Conservation (phyloP, 768 basidiomycete genomes). For the Mycena sanguinolenta region DNA sequence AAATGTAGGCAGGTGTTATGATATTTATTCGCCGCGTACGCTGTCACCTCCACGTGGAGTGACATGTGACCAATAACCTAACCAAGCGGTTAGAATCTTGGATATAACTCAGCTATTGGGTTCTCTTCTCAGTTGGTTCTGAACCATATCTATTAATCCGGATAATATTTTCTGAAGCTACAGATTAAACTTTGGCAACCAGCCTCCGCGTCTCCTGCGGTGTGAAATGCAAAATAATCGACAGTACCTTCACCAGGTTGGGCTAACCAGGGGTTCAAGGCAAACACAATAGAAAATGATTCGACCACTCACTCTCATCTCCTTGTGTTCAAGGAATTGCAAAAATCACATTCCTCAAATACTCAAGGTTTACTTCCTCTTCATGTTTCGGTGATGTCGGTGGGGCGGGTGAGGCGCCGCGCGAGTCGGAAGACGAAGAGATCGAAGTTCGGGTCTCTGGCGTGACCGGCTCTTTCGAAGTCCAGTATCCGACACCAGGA, state of each 20-base stretch:
- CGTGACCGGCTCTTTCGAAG: slow-evolving; percentile 59
- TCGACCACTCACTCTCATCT: slow-evolving; percentile 85
- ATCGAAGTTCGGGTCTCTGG: slow-evolving; percentile 56
- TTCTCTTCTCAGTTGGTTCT: no score
- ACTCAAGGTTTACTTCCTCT: slow-evolving; percentile 96
- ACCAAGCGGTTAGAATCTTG: no score
- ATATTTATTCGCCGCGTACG: no score
- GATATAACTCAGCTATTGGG: no score
- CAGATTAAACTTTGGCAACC: slow-evolving; percentile 81
- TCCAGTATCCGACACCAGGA: slow-evolving; percentile 96
- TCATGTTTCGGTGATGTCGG: slow-evolving; percentile 65
- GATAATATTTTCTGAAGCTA: slow-evolving; percentile 6
- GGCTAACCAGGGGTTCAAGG: slow-evolving; percentile 61
- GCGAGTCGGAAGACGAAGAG: slow-evolving; percentile 50
- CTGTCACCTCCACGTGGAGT: no score
- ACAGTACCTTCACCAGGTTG: slow-evolving; percentile 90
- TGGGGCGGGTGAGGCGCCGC: slow-evolving; percentile 54
- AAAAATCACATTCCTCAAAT: slow-evolving; percentile 95
- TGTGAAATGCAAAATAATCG: slow-evolving; percentile 93
- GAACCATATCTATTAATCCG: no score
- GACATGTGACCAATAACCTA: no score
- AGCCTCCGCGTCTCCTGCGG: slow-evolving; percentile 93
- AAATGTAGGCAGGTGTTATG: no score
- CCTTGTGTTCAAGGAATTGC: slow-evolving; percentile 98
- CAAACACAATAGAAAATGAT: background rate